phyloP scores from a whole-genome alignment of 177 flowering plant species.

The Tripterygium wilfordii region DNA sequence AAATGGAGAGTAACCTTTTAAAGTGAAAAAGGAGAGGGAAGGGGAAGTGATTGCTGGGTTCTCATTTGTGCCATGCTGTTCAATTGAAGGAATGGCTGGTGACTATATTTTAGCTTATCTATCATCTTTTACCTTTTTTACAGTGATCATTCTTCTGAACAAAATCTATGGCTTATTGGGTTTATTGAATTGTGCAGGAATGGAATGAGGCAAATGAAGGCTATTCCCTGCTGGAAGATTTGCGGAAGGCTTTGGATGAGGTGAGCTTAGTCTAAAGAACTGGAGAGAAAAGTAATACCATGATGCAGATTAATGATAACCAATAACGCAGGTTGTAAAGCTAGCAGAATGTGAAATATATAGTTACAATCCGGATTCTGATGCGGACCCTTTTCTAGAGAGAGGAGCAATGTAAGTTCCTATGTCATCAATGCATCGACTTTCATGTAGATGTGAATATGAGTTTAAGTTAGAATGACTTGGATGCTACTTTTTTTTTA shows the following conservation, averaged over 20 bases:
- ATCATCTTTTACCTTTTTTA: too few relatives aligned
- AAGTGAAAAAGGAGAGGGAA: too few relatives aligned
- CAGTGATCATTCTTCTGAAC: too few relatives aligned
- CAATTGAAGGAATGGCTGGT: too few relatives aligned
- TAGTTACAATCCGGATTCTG: constrained; percentile 72
- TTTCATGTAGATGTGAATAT: too few relatives aligned
- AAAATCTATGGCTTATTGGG: too few relatives aligned
- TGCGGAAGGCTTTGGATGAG: constrained; percentile 88
- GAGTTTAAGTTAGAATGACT: constrained; percentile 2
- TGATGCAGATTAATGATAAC: constrained; percentile 5
- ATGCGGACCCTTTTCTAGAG: constrained; percentile 81
- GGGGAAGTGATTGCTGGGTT: too few relatives aligned
- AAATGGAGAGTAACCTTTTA: too few relatives aligned
- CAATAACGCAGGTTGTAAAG: constrained; percentile 67
- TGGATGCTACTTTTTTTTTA: constrained; percentile 3
- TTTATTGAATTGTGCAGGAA: constrained; percentile 40
- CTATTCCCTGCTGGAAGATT: constrained; percentile 48
- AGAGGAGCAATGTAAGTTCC: constrained; percentile 78
- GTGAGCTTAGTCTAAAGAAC: constrained; percentile 22
- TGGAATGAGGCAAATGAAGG: constrained; percentile 64
- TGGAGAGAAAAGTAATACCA: background rate
- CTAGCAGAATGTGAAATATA: constrained; percentile 87
- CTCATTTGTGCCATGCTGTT: too few relatives aligned
- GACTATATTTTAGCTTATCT: too few relatives aligned
- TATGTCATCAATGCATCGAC: background rate